Evolutionary conservation across 352 stramenopile genomes (phyloP), one percentile per base, ranked within the genome.

Genomic region (Phytophthora fragariae): DNA sequence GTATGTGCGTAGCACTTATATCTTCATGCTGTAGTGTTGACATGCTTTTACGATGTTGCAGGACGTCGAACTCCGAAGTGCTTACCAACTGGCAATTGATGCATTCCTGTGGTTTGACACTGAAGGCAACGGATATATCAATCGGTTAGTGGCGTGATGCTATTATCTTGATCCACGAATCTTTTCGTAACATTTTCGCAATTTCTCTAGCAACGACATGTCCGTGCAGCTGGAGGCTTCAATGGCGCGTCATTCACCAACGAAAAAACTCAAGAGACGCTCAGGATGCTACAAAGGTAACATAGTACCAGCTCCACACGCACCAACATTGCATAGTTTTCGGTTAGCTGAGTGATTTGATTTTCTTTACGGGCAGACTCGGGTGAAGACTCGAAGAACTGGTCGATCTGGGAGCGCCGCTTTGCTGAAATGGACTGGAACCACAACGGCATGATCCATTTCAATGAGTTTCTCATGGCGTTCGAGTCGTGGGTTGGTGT

Each of bases 371-470:
- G 21, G 46, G 24, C 35, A 75, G 76, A 81, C 12, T 57, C 57
- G 0, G 70, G 72, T n/a, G 78, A 85, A 33, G 61, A 72, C 54
- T 82, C 81, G 41, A 88, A 87, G 37, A 92, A 89, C 56, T 60
- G 77, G 31, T 79, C 79, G 39, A 92, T 93, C 44, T 91, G 80
- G 80, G 84, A 93, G 54, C 83, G 73, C 33, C 88, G 88, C n/a
- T 96, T 92, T 62, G 82, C 79, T 49, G 88, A 96, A 59, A 93
- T 96, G 83, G 89, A 96, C 65, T 94, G 88, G 84, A 87, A 95
- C 59, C 70, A 92, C 62, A 87, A 94, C 66, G 88, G 89, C 44
- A 82, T 77, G 39, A 94, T 95, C 64, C 87, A 93, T 24, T 95
- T 94, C 70, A 93, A 93, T 58, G 88, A 96, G 70, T 96, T 96